A percentile compares a stretch with the other conserved stretches of the same genome.
phyloP scores from a whole-genome alignment of 1,284 basidiomycete genomes.

The Grifola frondosa region DNA sequence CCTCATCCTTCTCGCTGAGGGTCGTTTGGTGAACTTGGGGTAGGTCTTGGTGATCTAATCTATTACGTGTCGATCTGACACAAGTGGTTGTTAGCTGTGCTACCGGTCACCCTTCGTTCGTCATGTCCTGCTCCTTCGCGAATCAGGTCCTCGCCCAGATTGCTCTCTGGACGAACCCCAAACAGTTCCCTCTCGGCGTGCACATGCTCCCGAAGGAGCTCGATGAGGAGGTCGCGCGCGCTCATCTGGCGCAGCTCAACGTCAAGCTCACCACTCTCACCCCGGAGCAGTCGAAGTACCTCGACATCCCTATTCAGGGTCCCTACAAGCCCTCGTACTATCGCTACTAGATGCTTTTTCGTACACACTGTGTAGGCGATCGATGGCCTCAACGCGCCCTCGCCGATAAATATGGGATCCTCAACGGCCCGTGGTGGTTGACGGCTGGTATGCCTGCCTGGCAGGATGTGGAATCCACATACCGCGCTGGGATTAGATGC shows the following conservation, averaged over 20 bases:
- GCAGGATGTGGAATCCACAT: no score
- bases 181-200: constrained; percentile 90
- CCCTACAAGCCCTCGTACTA: constrained; percentile 93
- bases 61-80: neutral
- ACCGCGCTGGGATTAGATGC: no score
- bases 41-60: constrained; percentile 41
- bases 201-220: constrained; percentile 98
- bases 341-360: constrained; percentile 49
- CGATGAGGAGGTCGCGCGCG: constrained; percentile 98
- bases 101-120: constrained; percentile 93
- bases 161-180: constrained; percentile 92
- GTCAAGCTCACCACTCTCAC: constrained; percentile 91
- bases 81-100: constrained; percentile 54
- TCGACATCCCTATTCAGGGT: constrained; percentile 86
- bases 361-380: constrained; percentile 17
- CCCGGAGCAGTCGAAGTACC: constrained; percentile 83
- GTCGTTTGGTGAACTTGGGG: constrained; percentile 98
- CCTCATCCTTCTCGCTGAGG: constrained; percentile 96
- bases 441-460: constrained; percentile 13
- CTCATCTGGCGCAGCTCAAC: constrained; percentile 89
- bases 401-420: constrained; percentile 30
- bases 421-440: constrained; percentile 34
- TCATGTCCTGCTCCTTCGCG: constrained; percentile 99
- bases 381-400: constrained; percentile 58
- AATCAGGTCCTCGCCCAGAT: constrained; percentile 99